Base-by-base conservation (phyloP, 78 protist genomes). In the Dictyostelium purpureum region DNA sequence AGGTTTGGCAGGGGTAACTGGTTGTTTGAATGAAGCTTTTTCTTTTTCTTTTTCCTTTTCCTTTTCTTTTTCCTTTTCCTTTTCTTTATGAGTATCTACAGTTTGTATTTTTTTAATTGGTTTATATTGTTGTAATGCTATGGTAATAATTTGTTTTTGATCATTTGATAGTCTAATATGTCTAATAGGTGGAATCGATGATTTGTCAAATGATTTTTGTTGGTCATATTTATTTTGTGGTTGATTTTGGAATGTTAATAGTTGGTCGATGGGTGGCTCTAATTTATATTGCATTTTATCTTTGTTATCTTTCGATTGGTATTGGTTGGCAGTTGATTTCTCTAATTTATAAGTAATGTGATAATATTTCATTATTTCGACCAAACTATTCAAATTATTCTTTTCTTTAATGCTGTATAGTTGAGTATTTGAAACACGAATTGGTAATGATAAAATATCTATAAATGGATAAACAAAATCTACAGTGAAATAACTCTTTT, bases 381-480 rank as follows among this genome's bases (percentile, higher is more conserved):
- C 19, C 11, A 90, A 56, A 38, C 42, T 33, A 31, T 90, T 78
- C 18, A 90, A 45, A 51, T 45, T 65, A 6, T 5, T 9, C 31
- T 66, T 90, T 31, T 90, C 94, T 6, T 45, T 51, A 40, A 35
- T 54, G 4, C 49, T 47, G 52, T 81, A 90, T 4, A 90, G n/a
- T 33, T 71, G 76, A 28, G 88, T 59, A 59, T 79, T 90, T 5
- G 65, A 67, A 31, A 70, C 56, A 42, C 92, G 77, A 43, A 74
- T 31, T 6, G 87, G 81, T 2, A 59, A 1, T 19, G 88, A 38
- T 1, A 90, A 3, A 16, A 90, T 90, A 47, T 90, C 88, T 21
- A 76, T 19, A 21, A 90, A 59, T 35, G 88, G 88, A 19, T 63
- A 73, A 38, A 90, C 14, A n/a, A 79, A 63, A 35, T 90, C 94